Evolutionary conservation across 768 basidiomycete species (phyloP).

Genomic region (Sarcomyxa edulis): DNA sequence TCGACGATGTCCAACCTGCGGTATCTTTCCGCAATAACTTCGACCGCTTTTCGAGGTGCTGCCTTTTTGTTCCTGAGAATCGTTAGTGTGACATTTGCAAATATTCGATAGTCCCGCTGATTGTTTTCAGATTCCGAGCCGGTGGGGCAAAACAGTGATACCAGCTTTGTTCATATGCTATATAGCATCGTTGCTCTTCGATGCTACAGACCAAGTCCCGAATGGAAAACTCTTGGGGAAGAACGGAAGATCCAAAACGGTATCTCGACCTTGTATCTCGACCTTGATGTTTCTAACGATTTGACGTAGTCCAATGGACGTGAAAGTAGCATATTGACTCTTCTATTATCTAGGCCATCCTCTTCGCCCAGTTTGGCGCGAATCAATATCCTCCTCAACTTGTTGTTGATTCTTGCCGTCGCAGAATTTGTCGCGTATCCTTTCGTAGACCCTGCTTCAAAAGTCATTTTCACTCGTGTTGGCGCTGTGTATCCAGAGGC

Average conservation of each 20-base stretch:
- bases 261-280: slow-evolving; percentile 8
- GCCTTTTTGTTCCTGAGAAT: slow-evolving; percentile 47
- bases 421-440: slow-evolving; percentile 53
- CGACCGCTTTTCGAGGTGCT: slow-evolving; percentile 32
- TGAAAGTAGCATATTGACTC: slow-evolving; percentile 5
- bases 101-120: background rate
- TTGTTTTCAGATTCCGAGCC: slow-evolving; percentile 32
- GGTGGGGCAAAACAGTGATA: slow-evolving; percentile 24
- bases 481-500: slow-evolving; percentile 65
- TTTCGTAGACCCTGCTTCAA: slow-evolving; percentile 44
- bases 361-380: slow-evolving; percentile 21
- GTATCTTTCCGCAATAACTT: background rate
- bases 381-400: slow-evolving; percentile 26
- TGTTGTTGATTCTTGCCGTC: slow-evolving; percentile 24
- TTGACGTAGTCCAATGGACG: background rate
- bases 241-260: slow-evolving; percentile 1
- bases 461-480: slow-evolving; percentile 60
- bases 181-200: slow-evolving; percentile 9
- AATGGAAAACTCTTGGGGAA: background rate
- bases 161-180: slow-evolving; percentile 20
- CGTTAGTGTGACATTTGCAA: slow-evolving; percentile 23
- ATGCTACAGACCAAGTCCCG: background rate
- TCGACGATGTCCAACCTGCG: no score
- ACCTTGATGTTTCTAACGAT: background rate
- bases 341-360: slow-evolving; percentile 31